phyloP scores from a whole-genome alignment of 306 rosid genomes.

The Citrullus mucosospermus region DNA sequence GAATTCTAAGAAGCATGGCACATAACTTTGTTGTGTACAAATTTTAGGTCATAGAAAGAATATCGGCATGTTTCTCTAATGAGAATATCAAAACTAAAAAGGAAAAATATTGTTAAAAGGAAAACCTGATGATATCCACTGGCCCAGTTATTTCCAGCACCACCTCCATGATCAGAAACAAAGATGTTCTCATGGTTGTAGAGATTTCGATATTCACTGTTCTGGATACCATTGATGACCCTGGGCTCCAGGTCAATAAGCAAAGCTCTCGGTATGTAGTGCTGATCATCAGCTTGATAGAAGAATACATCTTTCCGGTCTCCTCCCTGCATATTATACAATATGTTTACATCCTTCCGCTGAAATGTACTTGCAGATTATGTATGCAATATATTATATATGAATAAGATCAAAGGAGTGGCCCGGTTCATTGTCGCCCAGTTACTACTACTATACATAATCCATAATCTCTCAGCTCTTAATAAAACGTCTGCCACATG shows the following conservation, averaged over 20 bases:
- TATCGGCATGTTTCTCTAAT: not conserved
- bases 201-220: conserved; percentile 83
- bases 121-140: conserved; percentile 95
- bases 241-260: conserved; percentile 94
- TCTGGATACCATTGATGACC: conserved; percentile 91
- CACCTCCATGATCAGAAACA: conserved; percentile 92
- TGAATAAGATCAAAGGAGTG: not conserved
- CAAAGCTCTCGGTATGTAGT: conserved; percentile 87
- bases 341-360: not conserved
- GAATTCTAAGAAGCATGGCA: not conserved
- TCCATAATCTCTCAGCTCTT: not conserved
- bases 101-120: not conserved
- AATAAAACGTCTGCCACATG: not conserved
- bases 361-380: not conserved
- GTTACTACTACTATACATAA: not conserved
- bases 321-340: conserved; percentile 66
- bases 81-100: not conserved
- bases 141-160: conserved; percentile 98
- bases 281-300: conserved; percentile 98
- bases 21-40: not conserved
- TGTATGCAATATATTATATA: not conserved
- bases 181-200: conserved; percentile 92
- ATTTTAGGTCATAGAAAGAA: not conserved
- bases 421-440: not conserved
- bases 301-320: conserved; percentile 93